Base-by-base conservation (phyloP, 768 basidiomycete species). In the Leccinum barrowsii region DNA sequence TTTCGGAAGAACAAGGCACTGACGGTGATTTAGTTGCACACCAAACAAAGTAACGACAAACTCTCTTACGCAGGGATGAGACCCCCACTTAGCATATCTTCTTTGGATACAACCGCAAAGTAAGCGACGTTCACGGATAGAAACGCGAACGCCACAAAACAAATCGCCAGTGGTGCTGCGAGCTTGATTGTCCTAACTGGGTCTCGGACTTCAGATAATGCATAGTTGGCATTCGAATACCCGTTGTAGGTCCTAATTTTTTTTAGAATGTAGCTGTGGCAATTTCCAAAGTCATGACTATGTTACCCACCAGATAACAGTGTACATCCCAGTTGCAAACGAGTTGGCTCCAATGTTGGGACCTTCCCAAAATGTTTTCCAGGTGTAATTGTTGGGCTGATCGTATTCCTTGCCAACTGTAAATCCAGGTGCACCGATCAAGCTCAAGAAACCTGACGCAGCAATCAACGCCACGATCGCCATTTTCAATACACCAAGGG, bases 1-100 rank as follows among this genome's bases (percentile, higher is more conserved):
- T 87, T 87, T 50, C 88, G 78, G 66, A 92, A 91, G 72, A 88
- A 90, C 32, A 90, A 67, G 0, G 88, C 87, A 2, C 85, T 86
- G 34, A 2, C 4, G 8, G 34, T 5, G 21, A 57, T 59, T 32
- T 1, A 56, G 59, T 32, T 17, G 5, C 50, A 7, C 50, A 7
- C 50, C 3, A 42, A 50, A 19, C 5, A 46, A 19, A 40, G 32
- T n/a, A 2, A 30, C 2, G 4, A 32, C 15, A 22, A 35, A 54
- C 13, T 11, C 4, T 73, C 85, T 65, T 63, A 86, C 86, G 87
- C 90, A n/a, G 87, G 81, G 52, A 89, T 85, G 19, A 82, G 76
- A 3, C 82, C 78, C 40, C 86, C 85, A n/a, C 72, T 75, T 1
- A 87, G 67, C 44, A 92, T 89, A 59, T 90, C 87, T 7, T 75